Conservation (phyloP, 192 early-diverging fungal species). For the Backusella tarrabulga region DNA sequence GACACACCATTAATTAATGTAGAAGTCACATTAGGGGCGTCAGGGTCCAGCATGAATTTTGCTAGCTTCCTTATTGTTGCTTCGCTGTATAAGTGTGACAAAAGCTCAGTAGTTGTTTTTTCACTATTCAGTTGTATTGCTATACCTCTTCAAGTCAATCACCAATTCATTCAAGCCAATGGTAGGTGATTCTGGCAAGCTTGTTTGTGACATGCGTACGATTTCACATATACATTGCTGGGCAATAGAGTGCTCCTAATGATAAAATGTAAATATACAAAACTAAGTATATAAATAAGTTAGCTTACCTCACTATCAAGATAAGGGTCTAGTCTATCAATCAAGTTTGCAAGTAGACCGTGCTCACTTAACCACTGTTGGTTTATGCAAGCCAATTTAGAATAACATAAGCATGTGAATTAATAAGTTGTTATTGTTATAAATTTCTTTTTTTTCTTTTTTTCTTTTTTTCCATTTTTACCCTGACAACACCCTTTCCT, state of each 20-base stretch:
- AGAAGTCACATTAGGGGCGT: constrained; percentile 78
- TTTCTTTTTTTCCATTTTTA: constrained; percentile 32
- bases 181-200: constrained; percentile 30
- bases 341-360: constrained; percentile 73
- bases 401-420: constrained; percentile 9
- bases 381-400: neutral
- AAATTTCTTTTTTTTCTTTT: neutral
- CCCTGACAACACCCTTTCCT: constrained; percentile 82
- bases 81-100: constrained; percentile 49
- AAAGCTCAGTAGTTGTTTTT: neutral
- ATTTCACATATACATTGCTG: constrained; percentile 44
- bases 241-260: constrained; percentile 39
- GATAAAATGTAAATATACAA: neutral
- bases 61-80: constrained; percentile 76
- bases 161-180: constrained; percentile 39
- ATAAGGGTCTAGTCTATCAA: constrained; percentile 78
- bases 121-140: neutral
- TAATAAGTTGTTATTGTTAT: neutral
- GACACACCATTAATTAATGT: constrained; percentile 92
- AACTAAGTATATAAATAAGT: neutral
- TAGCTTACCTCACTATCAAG: constrained; percentile 71
- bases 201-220: constrained; percentile 41
- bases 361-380: constrained; percentile 84
- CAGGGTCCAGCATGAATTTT: constrained; percentile 81
- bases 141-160: constrained; percentile 34